Evolutionary conservation across 345 rosid genomes (phyloP).

Genomic region (Firmiana major): DNA sequence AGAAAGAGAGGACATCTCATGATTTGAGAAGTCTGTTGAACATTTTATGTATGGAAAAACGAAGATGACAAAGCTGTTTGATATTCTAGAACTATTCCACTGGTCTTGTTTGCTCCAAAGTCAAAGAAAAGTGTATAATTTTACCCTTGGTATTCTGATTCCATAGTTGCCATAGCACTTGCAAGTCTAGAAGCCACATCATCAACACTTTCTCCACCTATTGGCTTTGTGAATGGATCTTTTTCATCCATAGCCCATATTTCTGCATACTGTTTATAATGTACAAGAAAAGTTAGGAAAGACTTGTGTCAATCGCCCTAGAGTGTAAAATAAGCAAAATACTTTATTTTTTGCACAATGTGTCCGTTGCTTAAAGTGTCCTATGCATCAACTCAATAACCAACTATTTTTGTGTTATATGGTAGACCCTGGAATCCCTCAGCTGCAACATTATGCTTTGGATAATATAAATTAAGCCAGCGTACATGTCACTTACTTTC

Average conservation of each 20-base stretch:
- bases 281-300: slow-evolving; percentile 4
- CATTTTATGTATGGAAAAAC: neutral
- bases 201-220: slow-evolving; percentile 85
- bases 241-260: slow-evolving; percentile 88
- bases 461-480: neutral
- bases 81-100: neutral
- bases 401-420: too few relatives aligned
- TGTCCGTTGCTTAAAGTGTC: too few relatives aligned
- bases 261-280: slow-evolving; percentile 51
- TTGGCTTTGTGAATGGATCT: slow-evolving; percentile 62
- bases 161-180: slow-evolving; percentile 45
- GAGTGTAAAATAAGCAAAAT: too few relatives aligned
- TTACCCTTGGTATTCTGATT: slow-evolving; percentile 77
- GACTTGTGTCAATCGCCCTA: too few relatives aligned
- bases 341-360: too few relatives aligned
- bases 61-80: neutral
- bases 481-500: slow-evolving; percentile 40
- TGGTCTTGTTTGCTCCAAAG: neutral
- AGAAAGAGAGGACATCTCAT: neutral
- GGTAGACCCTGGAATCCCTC: too few relatives aligned
- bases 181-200: slow-evolving; percentile 80
- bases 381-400: too few relatives aligned
- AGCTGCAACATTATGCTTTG: neutral
- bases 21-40: neutral
- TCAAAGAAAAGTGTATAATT: slow-evolving; percentile 10